Evolutionary conservation across 75 land plant species (phyloP).

Genomic region (Picea glauca): DNA sequence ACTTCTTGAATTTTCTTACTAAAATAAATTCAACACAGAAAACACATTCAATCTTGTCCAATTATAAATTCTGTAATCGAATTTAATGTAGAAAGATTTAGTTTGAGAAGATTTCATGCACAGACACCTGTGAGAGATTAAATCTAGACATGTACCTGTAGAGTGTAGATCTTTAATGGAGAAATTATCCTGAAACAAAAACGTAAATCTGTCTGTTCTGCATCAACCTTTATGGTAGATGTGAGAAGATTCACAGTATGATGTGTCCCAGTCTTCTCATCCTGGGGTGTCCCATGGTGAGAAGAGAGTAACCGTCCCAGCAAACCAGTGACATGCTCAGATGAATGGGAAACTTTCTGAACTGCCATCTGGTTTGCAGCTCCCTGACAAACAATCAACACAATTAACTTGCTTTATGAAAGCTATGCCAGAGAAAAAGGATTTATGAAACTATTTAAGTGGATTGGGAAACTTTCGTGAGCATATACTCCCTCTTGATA

Average conservation of each 20-base stretch:
- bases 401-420: background rate
- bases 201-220: slow-evolving; percentile 86
- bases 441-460: background rate
- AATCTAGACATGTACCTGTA: slow-evolving; percentile 56
- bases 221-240: slow-evolving; percentile 94
- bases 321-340: slow-evolving; percentile 39
- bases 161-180: slow-evolving; percentile 78
- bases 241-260: slow-evolving; percentile 81
- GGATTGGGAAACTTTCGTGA: background rate
- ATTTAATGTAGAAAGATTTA: background rate
- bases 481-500: background rate
- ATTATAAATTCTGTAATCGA: background rate
- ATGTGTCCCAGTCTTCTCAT: slow-evolving; percentile 57
- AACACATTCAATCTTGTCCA: background rate
- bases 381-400: slow-evolving; percentile 23
- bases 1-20: too few relatives aligned
- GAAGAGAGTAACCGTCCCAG: slow-evolving; percentile 59
- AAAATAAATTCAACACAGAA: background rate
- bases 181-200: slow-evolving; percentile 98
- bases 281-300: slow-evolving; percentile 32
- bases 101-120: background rate
- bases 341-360: slow-evolving; percentile 12
- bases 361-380: slow-evolving; percentile 20
- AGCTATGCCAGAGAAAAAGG: background rate
- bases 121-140: background rate